A percentile compares a stretch with the other conserved stretches of the same genome.
phyloP scores from a whole-genome alignment of 805 yeast species.

The Barnettozyma sucrosica region DNA sequence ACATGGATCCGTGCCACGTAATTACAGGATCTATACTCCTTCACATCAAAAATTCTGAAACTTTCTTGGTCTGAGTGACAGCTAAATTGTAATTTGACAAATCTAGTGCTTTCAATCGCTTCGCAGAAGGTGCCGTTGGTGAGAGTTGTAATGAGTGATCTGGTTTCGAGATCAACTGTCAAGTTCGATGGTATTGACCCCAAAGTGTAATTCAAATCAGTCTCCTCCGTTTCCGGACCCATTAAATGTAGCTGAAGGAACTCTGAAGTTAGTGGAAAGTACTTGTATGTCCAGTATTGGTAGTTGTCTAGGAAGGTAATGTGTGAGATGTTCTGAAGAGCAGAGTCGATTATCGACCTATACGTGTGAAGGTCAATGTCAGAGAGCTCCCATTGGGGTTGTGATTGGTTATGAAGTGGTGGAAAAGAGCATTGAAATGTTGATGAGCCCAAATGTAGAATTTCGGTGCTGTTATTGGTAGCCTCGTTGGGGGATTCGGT shows the following conservation, averaged over 20 bases:
- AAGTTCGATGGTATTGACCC: neutral
- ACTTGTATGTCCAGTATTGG: slow-evolving; percentile 4
- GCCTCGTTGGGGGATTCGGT: neutral
- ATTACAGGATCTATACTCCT: slow-evolving; percentile 21
- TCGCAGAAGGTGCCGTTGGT: slow-evolving; percentile 23
- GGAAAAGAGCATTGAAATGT: neutral
- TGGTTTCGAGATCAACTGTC: slow-evolving; percentile 2
- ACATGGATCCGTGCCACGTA: slow-evolving; percentile 18
- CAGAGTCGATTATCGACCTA: neutral
- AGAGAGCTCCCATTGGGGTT: neutral
- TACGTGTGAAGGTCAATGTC: neutral
- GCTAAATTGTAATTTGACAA: slow-evolving; percentile 18
- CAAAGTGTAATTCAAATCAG: slow-evolving; percentile 5
- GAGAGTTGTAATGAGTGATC: slow-evolving; percentile 1
- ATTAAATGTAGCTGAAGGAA: slow-evolving; percentile 2
- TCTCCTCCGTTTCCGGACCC: neutral
- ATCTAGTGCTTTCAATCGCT: slow-evolving; percentile 20
- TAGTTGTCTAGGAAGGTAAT: slow-evolving; percentile 3
- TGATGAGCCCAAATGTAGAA: neutral
- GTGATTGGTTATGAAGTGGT: neutral
- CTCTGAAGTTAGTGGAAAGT: neutral
- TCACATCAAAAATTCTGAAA: slow-evolving; percentile 2
- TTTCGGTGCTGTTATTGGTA: neutral
- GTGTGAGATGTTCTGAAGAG: neutral
- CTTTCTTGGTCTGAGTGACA: slow-evolving; percentile 14